Percentiles rank a stretch among this genome's conserved stretches.
Evolutionary conservation across 2,329 filamentous ascomycete species (phyloP).

Genomic region (Alternaria metachromatica): DNA sequence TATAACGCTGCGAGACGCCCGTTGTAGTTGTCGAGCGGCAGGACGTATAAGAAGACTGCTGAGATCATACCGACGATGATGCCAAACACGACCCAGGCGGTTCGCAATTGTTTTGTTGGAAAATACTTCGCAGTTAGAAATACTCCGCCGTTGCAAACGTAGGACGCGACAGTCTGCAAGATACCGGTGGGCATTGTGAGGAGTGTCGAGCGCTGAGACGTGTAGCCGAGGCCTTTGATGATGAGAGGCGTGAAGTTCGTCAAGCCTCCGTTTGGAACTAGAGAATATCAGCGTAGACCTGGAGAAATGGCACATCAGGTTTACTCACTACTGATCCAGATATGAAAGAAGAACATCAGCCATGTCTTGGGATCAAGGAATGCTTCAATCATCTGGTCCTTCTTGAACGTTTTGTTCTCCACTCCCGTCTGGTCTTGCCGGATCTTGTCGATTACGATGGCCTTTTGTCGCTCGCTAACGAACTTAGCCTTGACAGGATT

Average conservation of each 20-base stretch:
- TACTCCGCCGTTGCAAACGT: constrained; percentile 50
- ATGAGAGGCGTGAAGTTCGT: constrained; percentile 39
- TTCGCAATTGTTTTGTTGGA: constrained; percentile 19
- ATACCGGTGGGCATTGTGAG: constrained; percentile 39
- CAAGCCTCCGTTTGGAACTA: constrained; percentile 46
- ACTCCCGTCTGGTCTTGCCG: constrained; percentile 56
- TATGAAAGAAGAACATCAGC: constrained; percentile 41
- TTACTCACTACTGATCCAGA: constrained; percentile 29
- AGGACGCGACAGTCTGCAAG: constrained; percentile 42
- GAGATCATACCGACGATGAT: constrained; percentile 36
- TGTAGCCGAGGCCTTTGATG: constrained; percentile 46
- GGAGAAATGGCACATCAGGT: background rate
- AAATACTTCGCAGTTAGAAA: constrained; percentile 41
- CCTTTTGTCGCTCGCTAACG: constrained; percentile 44
- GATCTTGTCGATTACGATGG: constrained; percentile 40
- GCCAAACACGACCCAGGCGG: constrained; percentile 38
- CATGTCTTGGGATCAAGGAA: constrained; percentile 52
- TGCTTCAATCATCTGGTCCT: constrained; percentile 53
- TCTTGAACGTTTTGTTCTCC: constrained; percentile 55
- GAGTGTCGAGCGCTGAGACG: constrained; percentile 34
- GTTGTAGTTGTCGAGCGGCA: constrained; percentile 32
- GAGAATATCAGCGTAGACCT: background rate
- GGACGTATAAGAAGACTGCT: constrained; percentile 35
- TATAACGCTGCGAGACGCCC: constrained; percentile 40
- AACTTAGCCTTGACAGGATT: constrained; percentile 48